Evolutionary conservation across 768 basidiomycete genomes (phyloP).

Genomic region (Auriscalpium orientale): DNA sequence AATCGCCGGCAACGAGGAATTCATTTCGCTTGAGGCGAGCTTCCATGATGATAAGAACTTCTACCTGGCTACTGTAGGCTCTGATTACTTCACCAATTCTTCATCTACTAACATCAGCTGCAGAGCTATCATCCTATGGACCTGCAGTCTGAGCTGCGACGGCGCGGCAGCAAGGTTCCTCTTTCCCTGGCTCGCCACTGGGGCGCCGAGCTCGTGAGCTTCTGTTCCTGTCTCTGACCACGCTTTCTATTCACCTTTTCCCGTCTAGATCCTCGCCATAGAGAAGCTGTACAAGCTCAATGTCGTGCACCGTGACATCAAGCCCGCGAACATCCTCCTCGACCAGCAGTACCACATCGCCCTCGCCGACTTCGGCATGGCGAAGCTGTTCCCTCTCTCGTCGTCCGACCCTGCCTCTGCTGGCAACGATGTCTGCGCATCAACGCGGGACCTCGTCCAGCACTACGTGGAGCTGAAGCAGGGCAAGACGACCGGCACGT

Average conservation of each 20-base stretch:
- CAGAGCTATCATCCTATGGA: slow-evolving; percentile 9
- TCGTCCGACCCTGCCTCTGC: neutral
- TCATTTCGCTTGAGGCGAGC: slow-evolving; percentile 14
- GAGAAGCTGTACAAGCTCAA: slow-evolving; percentile 31
- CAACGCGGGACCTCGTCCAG: neutral
- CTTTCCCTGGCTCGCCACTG: slow-evolving; percentile 11
- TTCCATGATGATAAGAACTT: slow-evolving; percentile 14
- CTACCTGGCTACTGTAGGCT: slow-evolving; percentile 12
- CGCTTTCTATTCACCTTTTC: too few relatives aligned
- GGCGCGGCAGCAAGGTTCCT: slow-evolving; percentile 6
- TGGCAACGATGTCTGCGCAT: neutral
- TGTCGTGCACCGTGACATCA: slow-evolving; percentile 43
- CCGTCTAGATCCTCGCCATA: slow-evolving; percentile 8
- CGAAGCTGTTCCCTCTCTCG: slow-evolving; percentile 8
- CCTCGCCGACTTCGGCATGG: slow-evolving; percentile 16
- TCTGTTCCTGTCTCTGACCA: neutral
- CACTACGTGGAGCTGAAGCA: neutral
- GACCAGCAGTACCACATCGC: slow-evolving; percentile 5
- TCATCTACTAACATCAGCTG: too few relatives aligned
- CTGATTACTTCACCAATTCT: neutral
- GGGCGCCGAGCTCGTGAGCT: slow-evolving; percentile 4
- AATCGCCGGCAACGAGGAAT: slow-evolving; percentile 4
- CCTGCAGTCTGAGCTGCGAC: slow-evolving; percentile 10
- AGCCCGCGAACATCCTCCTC: slow-evolving; percentile 30
- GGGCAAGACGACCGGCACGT: neutral